Evolutionary conservation across 2,329 filamentous ascomycete species (phyloP).

Genomic region (Curvularia lunata): DNA sequence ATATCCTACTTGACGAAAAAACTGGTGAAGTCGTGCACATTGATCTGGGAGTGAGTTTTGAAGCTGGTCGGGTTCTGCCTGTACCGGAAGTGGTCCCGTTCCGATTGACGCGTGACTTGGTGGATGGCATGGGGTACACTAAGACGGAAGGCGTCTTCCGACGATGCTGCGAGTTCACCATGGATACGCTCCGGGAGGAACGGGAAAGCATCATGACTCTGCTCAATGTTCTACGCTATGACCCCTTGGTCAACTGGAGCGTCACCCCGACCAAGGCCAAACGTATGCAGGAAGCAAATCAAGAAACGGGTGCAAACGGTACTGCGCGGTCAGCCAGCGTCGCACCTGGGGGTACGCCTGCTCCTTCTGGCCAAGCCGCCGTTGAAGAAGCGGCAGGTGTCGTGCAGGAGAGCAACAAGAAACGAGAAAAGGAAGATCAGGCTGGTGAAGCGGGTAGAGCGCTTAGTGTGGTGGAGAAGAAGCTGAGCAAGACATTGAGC

Average conservation of each 20-base stretch:
- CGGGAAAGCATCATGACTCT: slow-evolving; percentile 98
- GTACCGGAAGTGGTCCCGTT: slow-evolving; percentile 97
- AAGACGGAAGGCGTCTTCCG: slow-evolving; percentile 96
- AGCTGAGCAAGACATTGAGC: slow-evolving; percentile 90
- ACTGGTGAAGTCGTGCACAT: slow-evolving; percentile 97
- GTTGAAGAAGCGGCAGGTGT: slow-evolving; percentile 33
- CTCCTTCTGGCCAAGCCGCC: slow-evolving; percentile 27
- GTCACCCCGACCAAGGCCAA: slow-evolving; percentile 74
- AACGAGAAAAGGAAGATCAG: slow-evolving; percentile 60
- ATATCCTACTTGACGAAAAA: slow-evolving; percentile 88
- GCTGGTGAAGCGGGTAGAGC: slow-evolving; percentile 87
- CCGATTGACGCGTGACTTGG: slow-evolving; percentile 88
- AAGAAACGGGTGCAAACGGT: slow-evolving; percentile 56
- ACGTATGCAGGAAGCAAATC: slow-evolving; percentile 67
- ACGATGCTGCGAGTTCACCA: slow-evolving; percentile 96
- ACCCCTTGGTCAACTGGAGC: slow-evolving; percentile 95
- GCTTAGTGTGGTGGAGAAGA: slow-evolving; percentile 92
- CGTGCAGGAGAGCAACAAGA: slow-evolving; percentile 42
- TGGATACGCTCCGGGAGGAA: slow-evolving; percentile 93
- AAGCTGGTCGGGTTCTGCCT: slow-evolving; percentile 92
- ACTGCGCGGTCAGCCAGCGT: slow-evolving; percentile 41
- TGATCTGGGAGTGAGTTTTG: slow-evolving; percentile 95
- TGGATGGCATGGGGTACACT: slow-evolving; percentile 96
- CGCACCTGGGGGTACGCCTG: slow-evolving; percentile 39
- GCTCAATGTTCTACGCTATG: slow-evolving; percentile 95